Percentiles rank a stretch among this genome's conserved stretches.
These are phyloP conservation scores for Prunus salicina DNA, from an alignment of 306 rosid species.

Conservation along the genomic window DNA sequence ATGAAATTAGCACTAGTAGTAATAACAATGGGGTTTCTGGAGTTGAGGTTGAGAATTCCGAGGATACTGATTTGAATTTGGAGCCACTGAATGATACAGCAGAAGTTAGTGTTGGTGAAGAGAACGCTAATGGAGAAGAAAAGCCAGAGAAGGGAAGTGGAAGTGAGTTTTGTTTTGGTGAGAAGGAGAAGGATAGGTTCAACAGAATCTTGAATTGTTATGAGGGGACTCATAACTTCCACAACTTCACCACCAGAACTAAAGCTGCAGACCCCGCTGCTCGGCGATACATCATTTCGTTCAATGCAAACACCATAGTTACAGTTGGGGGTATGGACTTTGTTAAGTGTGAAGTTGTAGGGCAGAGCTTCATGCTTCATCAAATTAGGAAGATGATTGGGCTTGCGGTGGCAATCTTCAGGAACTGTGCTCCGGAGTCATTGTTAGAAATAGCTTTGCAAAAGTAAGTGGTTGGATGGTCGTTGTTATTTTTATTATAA, in stretches of 20 bases:
- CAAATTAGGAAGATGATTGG: slow-evolving; percentile 95
- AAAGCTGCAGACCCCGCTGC: slow-evolving; percentile 88
- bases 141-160: slow-evolving; percentile 33
- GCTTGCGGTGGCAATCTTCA: slow-evolving; percentile 84
- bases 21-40: slow-evolving; percentile 16
- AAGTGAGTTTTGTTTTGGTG: slow-evolving; percentile 57
- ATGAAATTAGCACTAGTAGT: neutral
- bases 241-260: slow-evolving; percentile 92
- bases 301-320: slow-evolving; percentile 45
- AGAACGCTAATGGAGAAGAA: slow-evolving; percentile 35
- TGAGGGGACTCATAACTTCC: slow-evolving; percentile 92
- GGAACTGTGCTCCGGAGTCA: slow-evolving; percentile 74
- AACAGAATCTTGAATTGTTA: slow-evolving; percentile 61
- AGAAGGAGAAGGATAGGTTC: slow-evolving; percentile 70
- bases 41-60: slow-evolving; percentile 27
- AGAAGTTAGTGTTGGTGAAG: slow-evolving; percentile 23
- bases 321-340: slow-evolving; percentile 70
- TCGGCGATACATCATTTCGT: slow-evolving; percentile 65
- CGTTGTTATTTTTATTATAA: neutral
- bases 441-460: slow-evolving; percentile 68
- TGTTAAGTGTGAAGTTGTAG: slow-evolving; percentile 86
- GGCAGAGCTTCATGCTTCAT: slow-evolving; percentile 99
- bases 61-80: slow-evolving; percentile 21
- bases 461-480: slow-evolving; percentile 44
- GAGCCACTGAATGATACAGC: slow-evolving; percentile 30